Conservation (phyloP, 208 protist species). For the Wallacemonas sp. region DNA sequence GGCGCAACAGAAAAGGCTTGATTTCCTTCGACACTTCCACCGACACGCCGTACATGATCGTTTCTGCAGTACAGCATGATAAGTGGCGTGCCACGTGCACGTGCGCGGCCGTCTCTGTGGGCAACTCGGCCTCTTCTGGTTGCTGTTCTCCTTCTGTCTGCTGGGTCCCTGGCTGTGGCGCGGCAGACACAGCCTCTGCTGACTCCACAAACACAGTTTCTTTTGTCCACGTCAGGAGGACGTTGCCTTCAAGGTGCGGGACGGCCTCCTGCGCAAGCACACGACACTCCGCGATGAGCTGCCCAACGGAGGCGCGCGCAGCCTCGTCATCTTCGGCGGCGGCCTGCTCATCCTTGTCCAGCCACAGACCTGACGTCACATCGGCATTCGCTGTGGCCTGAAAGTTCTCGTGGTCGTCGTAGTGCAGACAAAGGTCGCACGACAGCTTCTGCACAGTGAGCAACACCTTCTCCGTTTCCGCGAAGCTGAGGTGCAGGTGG, state of each 20-base stretch:
- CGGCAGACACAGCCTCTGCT: background rate
- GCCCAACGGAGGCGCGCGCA: background rate
- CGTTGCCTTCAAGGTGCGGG: constrained; percentile 33
- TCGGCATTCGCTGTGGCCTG: background rate
- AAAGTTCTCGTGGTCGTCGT: constrained; percentile 23
- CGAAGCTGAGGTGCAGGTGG: constrained; percentile 44
- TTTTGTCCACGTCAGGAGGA: constrained; percentile 34
- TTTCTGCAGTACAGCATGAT: constrained; percentile 66
- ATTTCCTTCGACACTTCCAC: constrained; percentile 54
- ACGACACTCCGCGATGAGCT: constrained; percentile 41
- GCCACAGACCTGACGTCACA: constrained; percentile 1
- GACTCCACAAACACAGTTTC: constrained; percentile 28
- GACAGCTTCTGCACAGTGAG: constrained; percentile 64
- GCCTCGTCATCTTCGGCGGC: constrained; percentile 9
- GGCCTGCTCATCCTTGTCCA: background rate
- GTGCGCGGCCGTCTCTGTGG: background rate
- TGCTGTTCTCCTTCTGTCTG: no score
- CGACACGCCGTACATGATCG: constrained; percentile 55
- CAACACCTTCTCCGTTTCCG: constrained; percentile 37
- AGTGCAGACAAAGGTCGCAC: constrained; percentile 48
- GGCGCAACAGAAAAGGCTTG: constrained; percentile 42
- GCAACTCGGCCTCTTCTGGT: background rate
- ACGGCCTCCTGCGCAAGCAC: constrained; percentile 30
- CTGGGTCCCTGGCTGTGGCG: background rate
- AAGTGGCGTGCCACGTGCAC: constrained; percentile 55